Conservation (phyloP, 345 rosid species). For the Passiflora organensis region DNA sequence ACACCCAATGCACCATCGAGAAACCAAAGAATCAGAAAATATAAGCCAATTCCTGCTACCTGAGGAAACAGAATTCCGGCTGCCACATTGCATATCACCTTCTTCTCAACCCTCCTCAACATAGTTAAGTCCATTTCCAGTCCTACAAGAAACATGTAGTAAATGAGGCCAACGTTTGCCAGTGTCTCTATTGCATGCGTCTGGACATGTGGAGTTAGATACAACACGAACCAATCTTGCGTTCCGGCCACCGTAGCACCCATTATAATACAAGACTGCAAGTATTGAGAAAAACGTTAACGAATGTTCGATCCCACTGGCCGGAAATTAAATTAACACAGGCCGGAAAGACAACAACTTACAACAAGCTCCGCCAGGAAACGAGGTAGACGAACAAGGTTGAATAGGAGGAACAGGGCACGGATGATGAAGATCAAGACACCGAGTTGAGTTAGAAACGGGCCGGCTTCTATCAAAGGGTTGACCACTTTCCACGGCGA, state of each 20-base stretch:
- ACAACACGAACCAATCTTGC: not conserved
- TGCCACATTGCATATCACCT: constrained; percentile 9
- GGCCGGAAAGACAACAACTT: not conserved
- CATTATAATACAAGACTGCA: constrained; percentile 14
- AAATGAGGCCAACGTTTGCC: constrained; percentile 19
- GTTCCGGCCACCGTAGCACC: constrained; percentile 3
- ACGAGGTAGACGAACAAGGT: not conserved
- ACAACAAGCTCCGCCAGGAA: not conserved
- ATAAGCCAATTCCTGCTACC: constrained; percentile 2
- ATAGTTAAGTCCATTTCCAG: constrained; percentile 28
- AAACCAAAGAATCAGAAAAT: not conserved
- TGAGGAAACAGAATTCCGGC: constrained; percentile 13
- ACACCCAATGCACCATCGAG: not conserved
- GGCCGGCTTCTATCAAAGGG: not conserved
- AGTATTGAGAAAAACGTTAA: not conserved
- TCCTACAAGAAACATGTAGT: constrained; percentile 32
- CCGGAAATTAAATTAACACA: too few species aligned
- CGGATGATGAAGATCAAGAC: not conserved
- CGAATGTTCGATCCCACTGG: too few species aligned
- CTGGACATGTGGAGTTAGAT: not conserved
- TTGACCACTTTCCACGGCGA: not conserved
- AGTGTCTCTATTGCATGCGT: constrained; percentile 12
- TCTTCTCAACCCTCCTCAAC: constrained; percentile 8
- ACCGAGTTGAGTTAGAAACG: not conserved
- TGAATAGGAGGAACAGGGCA: not conserved